Evolutionary conservation across 352 stramenopile species (phyloP), one percentile per base, ranked within the genome.

Genomic region (Phytopythium boreale): DNA sequence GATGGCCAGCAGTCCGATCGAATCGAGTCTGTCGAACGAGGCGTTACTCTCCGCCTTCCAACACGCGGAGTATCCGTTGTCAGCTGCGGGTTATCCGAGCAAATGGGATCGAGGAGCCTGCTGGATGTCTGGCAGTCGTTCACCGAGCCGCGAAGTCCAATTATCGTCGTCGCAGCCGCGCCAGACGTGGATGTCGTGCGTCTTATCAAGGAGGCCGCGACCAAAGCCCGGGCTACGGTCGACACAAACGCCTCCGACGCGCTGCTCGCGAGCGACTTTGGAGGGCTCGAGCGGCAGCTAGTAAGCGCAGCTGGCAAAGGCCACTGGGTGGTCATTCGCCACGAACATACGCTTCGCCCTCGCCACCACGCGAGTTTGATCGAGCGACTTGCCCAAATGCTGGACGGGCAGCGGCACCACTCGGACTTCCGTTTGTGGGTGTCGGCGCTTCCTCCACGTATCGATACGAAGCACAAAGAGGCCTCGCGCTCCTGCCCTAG

Each of bases 371-470:
- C 11, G 24, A 31, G 22, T 15, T 27, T 51, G 27, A 26, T 36
- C 15, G 49, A 37, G 2, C 27, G 26, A 8, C 14, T 56, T 12
- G 3, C n/a, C 12, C 49, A 22, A 14, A 36, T 56, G 19, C 24
- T 56, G 4, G 26, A 56, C 5, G 49, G 49, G 8, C 49, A 56
- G 17, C 49, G 14, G 12, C 24, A 37, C 15, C 49, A 37, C 49
- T 56, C 49, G 26, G 49, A 36, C 27, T 56, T 56, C 26, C 49
- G 49, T 19, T n/a, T 56, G 49, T 56, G 49, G 49, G 24, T 56
- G 6, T 37, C 27, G 26, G 14, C 14, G 15, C 24, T 37, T 5
- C 24, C 15, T 17, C 10, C 44, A 7, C 15, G 2, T 22, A 51
- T 26, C 4, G n/a, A 29, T 22, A 27, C 7, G 20, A 24, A 47